These are phyloP conservation scores for Oligophagozyma castellii DNA, from an alignment of 1,139 yeast species.

Conservation along the genomic window DNA sequence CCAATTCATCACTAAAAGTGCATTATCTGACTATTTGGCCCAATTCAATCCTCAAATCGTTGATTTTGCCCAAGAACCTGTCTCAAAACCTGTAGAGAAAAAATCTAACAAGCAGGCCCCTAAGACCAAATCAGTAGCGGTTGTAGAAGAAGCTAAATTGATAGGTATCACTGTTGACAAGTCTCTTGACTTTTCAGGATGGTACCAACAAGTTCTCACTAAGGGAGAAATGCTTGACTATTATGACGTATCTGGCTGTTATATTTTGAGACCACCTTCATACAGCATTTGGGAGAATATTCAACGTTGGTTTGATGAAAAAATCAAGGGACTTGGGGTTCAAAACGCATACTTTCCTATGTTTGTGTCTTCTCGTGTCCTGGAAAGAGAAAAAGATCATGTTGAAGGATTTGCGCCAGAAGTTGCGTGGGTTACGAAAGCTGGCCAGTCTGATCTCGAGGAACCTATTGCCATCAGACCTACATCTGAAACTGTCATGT, in stretches of 20 bases:
- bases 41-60: slow-evolving; percentile 35
- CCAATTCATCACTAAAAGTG: slow-evolving; percentile 42
- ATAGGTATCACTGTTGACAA: slow-evolving; percentile 95
- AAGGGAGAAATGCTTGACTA: slow-evolving; percentile 98
- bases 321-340: slow-evolving; percentile 80
- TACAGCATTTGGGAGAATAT: slow-evolving; percentile 91
- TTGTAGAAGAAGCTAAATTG: slow-evolving; percentile 76
- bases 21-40: slow-evolving; percentile 40
- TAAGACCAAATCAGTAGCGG: slow-evolving; percentile 30
- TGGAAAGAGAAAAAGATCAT: slow-evolving; percentile 97
- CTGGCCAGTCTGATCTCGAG: slow-evolving; percentile 86
- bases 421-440: slow-evolving; percentile 98
- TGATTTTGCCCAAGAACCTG: slow-evolving; percentile 37
- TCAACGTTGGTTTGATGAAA: slow-evolving; percentile 71
- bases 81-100: slow-evolving; percentile 17
- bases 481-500: slow-evolving; percentile 98
- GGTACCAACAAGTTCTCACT: slow-evolving; percentile 93
- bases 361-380: slow-evolving; percentile 86
- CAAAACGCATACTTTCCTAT: slow-evolving; percentile 95
- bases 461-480: slow-evolving; percentile 99
- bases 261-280: slow-evolving; percentile 92
- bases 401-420: slow-evolving; percentile 99
- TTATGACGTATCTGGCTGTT: slow-evolving; percentile 98
- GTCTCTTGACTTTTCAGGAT: slow-evolving; percentile 79
- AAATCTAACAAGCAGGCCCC: slow-evolving; percentile 7